Conservation (phyloP, 2,329 filamentous ascomycete genomes). For the Pseudocercospora eumusae region DNA sequence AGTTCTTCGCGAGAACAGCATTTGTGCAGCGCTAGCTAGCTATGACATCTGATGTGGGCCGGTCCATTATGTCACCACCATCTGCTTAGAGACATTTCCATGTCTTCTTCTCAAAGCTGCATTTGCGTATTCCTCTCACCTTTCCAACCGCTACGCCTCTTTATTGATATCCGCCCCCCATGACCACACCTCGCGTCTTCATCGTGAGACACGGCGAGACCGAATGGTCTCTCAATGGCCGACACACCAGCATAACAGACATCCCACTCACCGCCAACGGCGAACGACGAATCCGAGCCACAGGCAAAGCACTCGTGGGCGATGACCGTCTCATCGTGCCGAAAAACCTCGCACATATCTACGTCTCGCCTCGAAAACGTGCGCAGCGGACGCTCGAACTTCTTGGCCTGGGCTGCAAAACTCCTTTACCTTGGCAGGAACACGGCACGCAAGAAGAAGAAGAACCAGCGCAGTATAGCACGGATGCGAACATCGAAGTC, state of each 20-base stretch:
- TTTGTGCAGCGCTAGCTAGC: neutral
- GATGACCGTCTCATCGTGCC: constrained; percentile 83
- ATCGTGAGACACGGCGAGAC: constrained; percentile 84
- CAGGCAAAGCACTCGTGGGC: constrained; percentile 81
- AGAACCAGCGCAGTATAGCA: constrained; percentile 32
- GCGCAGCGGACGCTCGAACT: constrained; percentile 90
- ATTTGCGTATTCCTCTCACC: neutral
- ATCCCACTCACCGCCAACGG: constrained; percentile 82
- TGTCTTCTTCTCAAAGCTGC: neutral
- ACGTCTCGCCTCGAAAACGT: constrained; percentile 81
- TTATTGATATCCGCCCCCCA: constrained; percentile 12
- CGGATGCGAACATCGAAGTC: constrained; percentile 49
- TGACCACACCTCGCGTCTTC: constrained; percentile 54
- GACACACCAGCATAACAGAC: constrained; percentile 80
- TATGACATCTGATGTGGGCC: neutral
- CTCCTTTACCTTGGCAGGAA: constrained; percentile 65
- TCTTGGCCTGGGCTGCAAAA: constrained; percentile 69
- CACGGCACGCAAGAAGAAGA: constrained; percentile 34
- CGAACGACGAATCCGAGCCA: constrained; percentile 56
- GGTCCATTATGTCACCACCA: neutral
- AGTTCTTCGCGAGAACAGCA: neutral
- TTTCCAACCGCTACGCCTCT: neutral
- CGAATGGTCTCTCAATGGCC: constrained; percentile 84
- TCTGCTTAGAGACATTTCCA: neutral
- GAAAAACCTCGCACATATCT: constrained; percentile 80